Conservation (phyloP, 345 rosid species). For the Eucalyptus melliodora region DNA sequence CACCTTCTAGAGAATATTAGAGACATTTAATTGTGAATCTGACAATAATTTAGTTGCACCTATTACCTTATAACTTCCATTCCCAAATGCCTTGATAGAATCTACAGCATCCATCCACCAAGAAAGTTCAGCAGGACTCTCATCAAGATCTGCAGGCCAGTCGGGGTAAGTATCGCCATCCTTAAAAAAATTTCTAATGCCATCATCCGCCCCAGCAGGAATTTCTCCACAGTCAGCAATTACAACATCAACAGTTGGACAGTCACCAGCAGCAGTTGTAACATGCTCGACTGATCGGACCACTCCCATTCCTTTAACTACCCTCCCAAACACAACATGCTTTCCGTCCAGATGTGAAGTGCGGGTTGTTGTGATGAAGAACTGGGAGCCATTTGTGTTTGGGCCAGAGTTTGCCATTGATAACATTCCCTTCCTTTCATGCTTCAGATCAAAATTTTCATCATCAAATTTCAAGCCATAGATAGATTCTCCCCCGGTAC, state of each 20-base stretch:
- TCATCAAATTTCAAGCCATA: slow-evolving; percentile 87
- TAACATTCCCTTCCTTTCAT: slow-evolving; percentile 92
- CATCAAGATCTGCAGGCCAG: slow-evolving; percentile 82
- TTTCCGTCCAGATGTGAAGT: slow-evolving; percentile 86
- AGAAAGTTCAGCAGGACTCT: slow-evolving; percentile 43
- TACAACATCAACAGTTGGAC: slow-evolving; percentile 45
- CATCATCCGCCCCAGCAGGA: slow-evolving; percentile 70
- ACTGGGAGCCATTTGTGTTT: slow-evolving; percentile 92
- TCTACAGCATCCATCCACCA: slow-evolving; percentile 96
- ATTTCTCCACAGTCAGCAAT: slow-evolving; percentile 78
- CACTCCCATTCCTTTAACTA: slow-evolving; percentile 88
- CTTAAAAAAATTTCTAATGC: slow-evolving; percentile 62
- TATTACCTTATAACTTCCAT: slow-evolving; percentile 64
- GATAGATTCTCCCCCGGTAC: slow-evolving; percentile 92
- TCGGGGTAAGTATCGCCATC: slow-evolving; percentile 91
- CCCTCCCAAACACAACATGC: slow-evolving; percentile 90
- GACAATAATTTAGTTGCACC: neutral
- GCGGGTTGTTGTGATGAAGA: slow-evolving; percentile 83
- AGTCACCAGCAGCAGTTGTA: slow-evolving; percentile 27
- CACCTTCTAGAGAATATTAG: neutral
- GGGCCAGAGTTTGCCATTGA: slow-evolving; percentile 92
- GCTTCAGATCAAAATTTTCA: slow-evolving; percentile 80
- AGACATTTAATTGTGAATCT: neutral
- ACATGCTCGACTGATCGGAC: slow-evolving; percentile 82
- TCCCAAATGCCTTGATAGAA: slow-evolving; percentile 61